Evolutionary conservation across 2,329 filamentous ascomycete genomes (phyloP).

Genomic region (Verticillium tricorpus): DNA sequence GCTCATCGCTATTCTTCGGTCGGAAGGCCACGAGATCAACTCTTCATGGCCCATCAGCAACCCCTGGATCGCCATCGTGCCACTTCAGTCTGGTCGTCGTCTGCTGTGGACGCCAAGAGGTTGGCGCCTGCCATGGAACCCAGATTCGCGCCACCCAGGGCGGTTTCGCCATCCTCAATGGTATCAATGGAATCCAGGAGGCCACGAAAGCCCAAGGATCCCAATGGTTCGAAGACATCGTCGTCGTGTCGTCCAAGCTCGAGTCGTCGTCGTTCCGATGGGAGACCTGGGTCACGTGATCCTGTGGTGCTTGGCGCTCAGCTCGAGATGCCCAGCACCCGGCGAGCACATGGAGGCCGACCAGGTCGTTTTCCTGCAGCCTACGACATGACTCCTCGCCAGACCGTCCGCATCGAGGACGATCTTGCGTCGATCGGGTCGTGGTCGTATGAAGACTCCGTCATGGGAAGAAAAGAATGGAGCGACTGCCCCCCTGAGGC

Average conservation of each 20-base stretch:
- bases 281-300: background rate
- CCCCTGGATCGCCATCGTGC: background rate
- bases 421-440: background rate
- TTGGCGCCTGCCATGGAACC: background rate
- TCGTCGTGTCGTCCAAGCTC: background rate
- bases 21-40: background rate
- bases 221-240: background rate
- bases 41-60: background rate
- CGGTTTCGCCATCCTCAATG: background rate
- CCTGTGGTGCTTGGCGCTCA: background rate
- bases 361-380: background rate
- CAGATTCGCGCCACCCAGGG: background rate
- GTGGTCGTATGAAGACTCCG: background rate
- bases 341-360: background rate
- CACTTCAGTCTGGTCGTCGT: background rate
- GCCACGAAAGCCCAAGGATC: background rate
- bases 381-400: background rate
- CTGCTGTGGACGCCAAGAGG: background rate
- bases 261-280: background rate
- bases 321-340: background rate
- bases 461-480: background rate
- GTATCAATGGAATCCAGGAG: background rate
- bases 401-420: background rate
- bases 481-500: background rate
- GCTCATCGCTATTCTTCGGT: background rate